These are phyloP conservation scores for Podaxis sp. DNA, from an alignment of 768 basidiomycete genomes.

Conservation along the genomic window DNA sequence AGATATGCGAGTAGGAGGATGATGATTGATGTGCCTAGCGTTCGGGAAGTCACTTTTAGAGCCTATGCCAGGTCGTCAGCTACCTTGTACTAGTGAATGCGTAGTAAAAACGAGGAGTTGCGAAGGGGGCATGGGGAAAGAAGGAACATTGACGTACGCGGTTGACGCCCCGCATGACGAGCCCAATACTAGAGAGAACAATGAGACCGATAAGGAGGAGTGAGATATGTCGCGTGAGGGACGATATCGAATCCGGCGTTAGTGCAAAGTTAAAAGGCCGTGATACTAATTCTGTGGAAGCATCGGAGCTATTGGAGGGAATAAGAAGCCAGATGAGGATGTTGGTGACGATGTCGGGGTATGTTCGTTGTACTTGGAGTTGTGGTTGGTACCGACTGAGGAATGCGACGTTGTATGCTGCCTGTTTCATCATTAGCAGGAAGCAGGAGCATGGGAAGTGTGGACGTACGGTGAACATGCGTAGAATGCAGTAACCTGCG, in stretches of 20 bases:
- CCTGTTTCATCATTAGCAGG: slow-evolving; percentile 22
- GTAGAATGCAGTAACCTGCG: slow-evolving; percentile 65
- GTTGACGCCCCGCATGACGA: slow-evolving; percentile 68
- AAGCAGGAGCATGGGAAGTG: neutral
- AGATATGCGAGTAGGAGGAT: slow-evolving; percentile 76
- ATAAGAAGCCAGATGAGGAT: slow-evolving; percentile 29
- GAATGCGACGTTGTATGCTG: slow-evolving; percentile 44
- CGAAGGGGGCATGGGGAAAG: neutral
- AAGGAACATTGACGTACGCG: slow-evolving; percentile 36
- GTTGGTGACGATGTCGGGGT: slow-evolving; percentile 42
- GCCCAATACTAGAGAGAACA: slow-evolving; percentile 69
- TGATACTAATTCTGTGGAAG: too few species aligned
- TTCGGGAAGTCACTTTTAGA: slow-evolving; percentile 65
- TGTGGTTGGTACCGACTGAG: slow-evolving; percentile 30
- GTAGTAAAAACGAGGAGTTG: too few species aligned
- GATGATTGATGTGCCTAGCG: slow-evolving; percentile 73
- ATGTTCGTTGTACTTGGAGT: slow-evolving; percentile 29
- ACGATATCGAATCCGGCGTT: slow-evolving; percentile 36
- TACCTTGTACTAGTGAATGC: neutral
- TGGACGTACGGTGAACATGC: slow-evolving; percentile 58
- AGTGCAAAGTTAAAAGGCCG: slow-evolving; percentile 18
- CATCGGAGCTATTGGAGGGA: slow-evolving; percentile 22
- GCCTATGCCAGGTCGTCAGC: slow-evolving; percentile 33
- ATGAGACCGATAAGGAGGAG: slow-evolving; percentile 74
- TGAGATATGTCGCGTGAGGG: slow-evolving; percentile 52